A percentile compares a stretch with the other conserved stretches of the same genome.
These are phyloP conservation scores for Fomitopsis schrenkii DNA, from an alignment of 1,284 basidiomycete genomes.

Conservation along the genomic window DNA sequence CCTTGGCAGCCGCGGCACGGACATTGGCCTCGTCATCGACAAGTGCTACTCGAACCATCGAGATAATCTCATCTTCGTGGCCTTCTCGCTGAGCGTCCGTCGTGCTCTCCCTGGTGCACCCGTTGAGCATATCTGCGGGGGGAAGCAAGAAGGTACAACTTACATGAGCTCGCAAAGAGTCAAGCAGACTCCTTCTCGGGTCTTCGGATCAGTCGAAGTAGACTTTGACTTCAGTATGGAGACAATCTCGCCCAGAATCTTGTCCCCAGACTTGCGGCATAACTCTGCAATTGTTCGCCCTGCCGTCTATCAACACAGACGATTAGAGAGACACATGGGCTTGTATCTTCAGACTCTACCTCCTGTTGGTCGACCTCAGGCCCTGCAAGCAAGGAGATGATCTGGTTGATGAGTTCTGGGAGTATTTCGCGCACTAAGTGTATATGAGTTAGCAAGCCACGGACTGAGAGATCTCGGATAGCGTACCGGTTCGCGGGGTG, in stretches of 20 bases:
- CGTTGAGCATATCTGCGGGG: not conserved
- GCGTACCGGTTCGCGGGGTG: constrained; percentile 73
- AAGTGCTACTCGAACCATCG: constrained; percentile 80
- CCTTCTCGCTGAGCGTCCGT: constrained; percentile 85
- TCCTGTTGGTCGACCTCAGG: constrained; percentile 88
- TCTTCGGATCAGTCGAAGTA: constrained; percentile 67
- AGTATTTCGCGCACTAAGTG: constrained; percentile 89
- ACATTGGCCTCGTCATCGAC: constrained; percentile 89
- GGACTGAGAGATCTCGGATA: not conserved
- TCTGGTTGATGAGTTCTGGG: constrained; percentile 78
- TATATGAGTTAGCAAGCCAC: not conserved
- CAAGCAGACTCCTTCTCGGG: constrained; percentile 87
- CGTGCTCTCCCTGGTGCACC: constrained; percentile 64
- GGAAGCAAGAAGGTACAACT: constrained; percentile 20
- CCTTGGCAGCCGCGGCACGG: constrained; percentile 88
- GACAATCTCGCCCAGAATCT: constrained; percentile 84
- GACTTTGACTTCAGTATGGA: constrained; percentile 72
- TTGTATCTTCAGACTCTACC: constrained; percentile 40
- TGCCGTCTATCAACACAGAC: constrained; percentile 55
- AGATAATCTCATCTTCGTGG: constrained; percentile 88
- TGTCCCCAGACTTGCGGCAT: constrained; percentile 95
- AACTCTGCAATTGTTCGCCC: constrained; percentile 85
- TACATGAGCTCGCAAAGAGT: constrained; percentile 88
- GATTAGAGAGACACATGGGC: not conserved
- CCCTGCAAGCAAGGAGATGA: constrained; percentile 74